These are phyloP conservation scores for Sugiyamaella qingdaonensis DNA, from an alignment of 805 yeast genomes.

Conservation along the genomic window DNA sequence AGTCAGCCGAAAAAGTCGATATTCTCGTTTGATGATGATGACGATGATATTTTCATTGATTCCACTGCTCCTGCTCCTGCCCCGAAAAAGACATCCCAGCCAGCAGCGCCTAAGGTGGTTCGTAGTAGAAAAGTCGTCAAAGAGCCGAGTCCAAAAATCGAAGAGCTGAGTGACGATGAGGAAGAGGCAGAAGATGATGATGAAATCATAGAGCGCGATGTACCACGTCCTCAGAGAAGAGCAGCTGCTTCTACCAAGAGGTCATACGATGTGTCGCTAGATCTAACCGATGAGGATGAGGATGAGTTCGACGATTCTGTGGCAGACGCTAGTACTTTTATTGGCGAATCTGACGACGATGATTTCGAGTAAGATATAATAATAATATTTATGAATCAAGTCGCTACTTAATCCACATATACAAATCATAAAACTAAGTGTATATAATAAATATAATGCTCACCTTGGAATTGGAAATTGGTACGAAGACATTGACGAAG, in stretches of 20 bases:
- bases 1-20: background rate
- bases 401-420: background rate
- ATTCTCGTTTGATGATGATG: constrained; percentile 8
- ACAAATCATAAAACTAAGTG: background rate
- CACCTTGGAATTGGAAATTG: background rate
- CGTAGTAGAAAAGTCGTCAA: background rate
- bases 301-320: constrained; percentile 10
- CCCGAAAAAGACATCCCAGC: constrained; percentile 24
- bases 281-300: constrained; percentile 16
- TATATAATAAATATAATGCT: background rate
- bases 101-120: constrained; percentile 24
- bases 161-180: constrained; percentile 23
- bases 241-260: constrained; percentile 24
- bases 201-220: constrained; percentile 9
- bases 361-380: background rate
- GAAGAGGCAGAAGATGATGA: constrained; percentile 11
- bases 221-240: constrained; percentile 25
- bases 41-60: background rate
- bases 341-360: constrained; percentile 4
- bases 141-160: constrained; percentile 5
- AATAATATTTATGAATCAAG: background rate
- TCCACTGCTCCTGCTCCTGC: constrained; percentile 6
- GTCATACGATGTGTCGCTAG: constrained; percentile 9
- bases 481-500: background rate
- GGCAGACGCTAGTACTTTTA: constrained; percentile 4